Percentiles rank a stretch among this genome's conserved stretches.
Evolutionary conservation across 345 rosid genomes (phyloP).

Genomic region (Brassica rapa): DNA sequence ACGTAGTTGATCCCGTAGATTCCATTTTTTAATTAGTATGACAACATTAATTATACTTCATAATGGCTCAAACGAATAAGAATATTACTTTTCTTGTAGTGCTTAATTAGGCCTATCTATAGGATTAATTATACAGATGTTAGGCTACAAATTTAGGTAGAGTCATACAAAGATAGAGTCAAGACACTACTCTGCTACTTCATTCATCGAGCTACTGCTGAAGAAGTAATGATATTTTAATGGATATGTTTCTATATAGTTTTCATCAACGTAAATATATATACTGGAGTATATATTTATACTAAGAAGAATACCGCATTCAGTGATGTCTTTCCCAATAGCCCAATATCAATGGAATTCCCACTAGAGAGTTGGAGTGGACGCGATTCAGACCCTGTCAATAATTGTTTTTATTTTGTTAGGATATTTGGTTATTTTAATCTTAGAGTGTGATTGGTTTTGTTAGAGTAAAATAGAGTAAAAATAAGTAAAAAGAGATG

Average conservation of each 20-base stretch:
- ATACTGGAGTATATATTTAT: not conserved
- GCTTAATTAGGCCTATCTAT: slow-evolving; percentile 11
- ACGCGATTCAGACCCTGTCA: not conserved
- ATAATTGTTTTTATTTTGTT: not conserved
- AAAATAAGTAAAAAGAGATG: too few species aligned
- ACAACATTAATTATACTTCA: slow-evolving; percentile 5
- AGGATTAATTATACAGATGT: slow-evolving; percentile 19
- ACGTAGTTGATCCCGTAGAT: slow-evolving; percentile 11
- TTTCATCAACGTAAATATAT: not conserved
- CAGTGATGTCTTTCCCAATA: slow-evolving; percentile 1
- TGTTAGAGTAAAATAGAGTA: not conserved
- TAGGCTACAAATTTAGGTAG: not conserved
- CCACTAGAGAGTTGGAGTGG: not conserved
- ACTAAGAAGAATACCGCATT: not conserved
- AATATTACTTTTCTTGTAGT: not conserved
- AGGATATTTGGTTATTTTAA: not conserved
- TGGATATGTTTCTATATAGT: not conserved
- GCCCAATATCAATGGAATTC: not conserved
- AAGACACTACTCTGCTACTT: slow-evolving; percentile 13
- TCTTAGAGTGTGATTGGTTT: too few species aligned
- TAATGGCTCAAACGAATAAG: not conserved
- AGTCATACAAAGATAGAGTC: slow-evolving; percentile 11
- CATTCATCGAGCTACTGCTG: slow-evolving; percentile 22
- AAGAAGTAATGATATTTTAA: slow-evolving; percentile 12
- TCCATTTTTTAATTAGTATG: slow-evolving; percentile 9